Percentiles rank a stretch among this genome's conserved stretches.
These are phyloP conservation scores for Stagonosporopsis vannaccii DNA, from an alignment of 2,329 filamentous ascomycete species.

Conservation along the genomic window DNA sequence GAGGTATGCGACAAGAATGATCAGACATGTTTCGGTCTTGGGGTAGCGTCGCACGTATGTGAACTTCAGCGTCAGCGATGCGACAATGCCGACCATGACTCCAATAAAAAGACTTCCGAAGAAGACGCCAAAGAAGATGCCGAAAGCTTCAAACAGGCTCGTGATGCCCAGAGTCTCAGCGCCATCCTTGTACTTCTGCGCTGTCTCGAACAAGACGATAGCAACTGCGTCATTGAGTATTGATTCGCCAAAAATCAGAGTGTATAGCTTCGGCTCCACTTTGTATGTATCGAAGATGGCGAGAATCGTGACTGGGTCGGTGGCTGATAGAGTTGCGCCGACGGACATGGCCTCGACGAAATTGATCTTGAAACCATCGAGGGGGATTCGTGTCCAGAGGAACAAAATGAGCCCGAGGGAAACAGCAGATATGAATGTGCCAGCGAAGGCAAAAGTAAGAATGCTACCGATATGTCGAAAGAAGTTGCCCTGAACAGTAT, in stretches of 20 bases:
- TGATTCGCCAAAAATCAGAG: slow-evolving; percentile 97
- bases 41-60: slow-evolving; percentile 91
- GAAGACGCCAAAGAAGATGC: slow-evolving; percentile 94
- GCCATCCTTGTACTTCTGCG: slow-evolving; percentile 86
- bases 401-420: slow-evolving; percentile 89
- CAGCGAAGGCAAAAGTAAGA: slow-evolving; percentile 94
- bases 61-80: slow-evolving; percentile 89
- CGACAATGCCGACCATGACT: slow-evolving; percentile 82
- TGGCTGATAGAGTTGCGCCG: slow-evolving; percentile 93
- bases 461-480: slow-evolving; percentile 98
- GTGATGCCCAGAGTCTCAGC: slow-evolving; percentile 73
- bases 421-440: slow-evolving; percentile 96
- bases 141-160: slow-evolving; percentile 88
- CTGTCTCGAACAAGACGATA: slow-evolving; percentile 98
- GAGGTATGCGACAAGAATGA: slow-evolving; percentile 92
- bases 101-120: slow-evolving; percentile 93
- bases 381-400: slow-evolving; percentile 84
- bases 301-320: slow-evolving; percentile 95
- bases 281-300: slow-evolving; percentile 99
- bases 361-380: slow-evolving; percentile 83
- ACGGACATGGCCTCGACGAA: slow-evolving; percentile 98
- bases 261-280: slow-evolving; percentile 98
- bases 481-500: slow-evolving; percentile 75
- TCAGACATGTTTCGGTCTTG: slow-evolving; percentile 95
- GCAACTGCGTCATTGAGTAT: slow-evolving; percentile 98